phyloP scores from a whole-genome alignment of 768 basidiomycete species.

The Suillus hirtellus region DNA sequence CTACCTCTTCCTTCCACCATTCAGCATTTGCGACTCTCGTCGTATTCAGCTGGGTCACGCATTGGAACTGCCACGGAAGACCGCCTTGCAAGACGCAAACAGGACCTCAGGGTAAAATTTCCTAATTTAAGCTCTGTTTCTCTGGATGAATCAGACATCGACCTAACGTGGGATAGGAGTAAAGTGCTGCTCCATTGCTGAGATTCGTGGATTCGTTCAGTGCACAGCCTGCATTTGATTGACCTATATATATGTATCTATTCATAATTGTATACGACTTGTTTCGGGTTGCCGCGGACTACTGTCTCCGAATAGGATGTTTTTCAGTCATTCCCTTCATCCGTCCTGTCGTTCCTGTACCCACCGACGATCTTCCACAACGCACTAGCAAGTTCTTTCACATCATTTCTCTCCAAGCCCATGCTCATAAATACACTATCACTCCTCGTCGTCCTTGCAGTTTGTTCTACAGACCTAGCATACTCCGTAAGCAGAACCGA shows the following conservation, averaged over 20 bases:
- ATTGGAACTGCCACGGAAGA: not conserved
- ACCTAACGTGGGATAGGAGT: slow-evolving; percentile 5
- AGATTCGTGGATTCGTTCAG: not conserved
- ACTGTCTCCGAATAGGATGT: not conserved
- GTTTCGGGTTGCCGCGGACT: not conserved
- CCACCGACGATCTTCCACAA: slow-evolving; percentile 61
- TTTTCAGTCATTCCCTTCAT: slow-evolving; percentile 24
- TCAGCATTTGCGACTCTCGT: slow-evolving; percentile 4
- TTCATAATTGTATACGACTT: not conserved
- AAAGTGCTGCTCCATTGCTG: not conserved
- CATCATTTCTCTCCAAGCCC: slow-evolving; percentile 53
- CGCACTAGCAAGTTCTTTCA: slow-evolving; percentile 54
- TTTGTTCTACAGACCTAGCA: slow-evolving; percentile 50
- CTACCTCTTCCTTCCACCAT: slow-evolving; percentile 9
- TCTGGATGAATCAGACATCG: slow-evolving; percentile 9
- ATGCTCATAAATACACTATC: slow-evolving; percentile 33
- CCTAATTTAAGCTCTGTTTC: slow-evolving; percentile 8
- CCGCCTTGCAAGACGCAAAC: slow-evolving; percentile 3
- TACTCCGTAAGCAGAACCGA: slow-evolving; percentile 47
- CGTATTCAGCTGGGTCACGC: not conserved
- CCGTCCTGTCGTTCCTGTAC: slow-evolving; percentile 28
- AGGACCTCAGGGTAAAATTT: not conserved
- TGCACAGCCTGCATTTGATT: not conserved
- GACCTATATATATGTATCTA: too few species aligned
- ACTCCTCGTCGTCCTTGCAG: slow-evolving; percentile 38